These are phyloP conservation scores for Penicillium corylophilum DNA, from an alignment of 2,329 filamentous ascomycete genomes.

Conservation along the genomic window DNA sequence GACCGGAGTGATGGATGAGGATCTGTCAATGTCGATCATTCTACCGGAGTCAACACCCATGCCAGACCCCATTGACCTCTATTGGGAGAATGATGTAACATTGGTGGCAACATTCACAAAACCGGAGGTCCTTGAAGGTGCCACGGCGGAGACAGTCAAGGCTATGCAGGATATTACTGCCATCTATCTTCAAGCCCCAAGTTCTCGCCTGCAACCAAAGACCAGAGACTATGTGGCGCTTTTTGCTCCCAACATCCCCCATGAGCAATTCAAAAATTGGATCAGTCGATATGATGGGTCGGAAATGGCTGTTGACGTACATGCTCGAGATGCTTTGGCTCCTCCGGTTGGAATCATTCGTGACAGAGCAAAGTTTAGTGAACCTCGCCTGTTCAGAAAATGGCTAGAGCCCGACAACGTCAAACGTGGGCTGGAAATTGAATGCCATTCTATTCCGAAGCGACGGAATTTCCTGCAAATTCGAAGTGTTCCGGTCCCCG, in stretches of 20 bases:
- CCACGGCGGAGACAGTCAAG: constrained; percentile 22
- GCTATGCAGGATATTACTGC: constrained; percentile 34
- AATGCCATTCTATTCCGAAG: constrained; percentile 27
- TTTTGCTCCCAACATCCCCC: constrained; percentile 25
- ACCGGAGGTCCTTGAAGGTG: constrained; percentile 2
- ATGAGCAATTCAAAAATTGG: constrained; percentile 22
- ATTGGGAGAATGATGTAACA: constrained; percentile 28
- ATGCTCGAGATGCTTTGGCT: constrained; percentile 6
- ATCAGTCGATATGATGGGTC: constrained; percentile 18
- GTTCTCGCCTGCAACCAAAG: constrained; percentile 2
- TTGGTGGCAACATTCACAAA: constrained; percentile 20
- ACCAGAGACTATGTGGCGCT: constrained; percentile 28
- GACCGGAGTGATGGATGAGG: constrained; percentile 6
- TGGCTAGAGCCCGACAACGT: constrained; percentile 20
- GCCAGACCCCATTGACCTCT: constrained; percentile 27
- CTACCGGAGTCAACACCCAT: constrained; percentile 17
- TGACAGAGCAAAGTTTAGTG: constrained; percentile 23
- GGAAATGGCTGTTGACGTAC: constrained; percentile 23
- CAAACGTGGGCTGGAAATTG: constrained; percentile 19
- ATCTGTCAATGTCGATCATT: constrained; percentile 22
- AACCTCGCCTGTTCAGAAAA: constrained; percentile 25
- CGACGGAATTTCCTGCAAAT: constrained; percentile 30
- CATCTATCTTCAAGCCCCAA: constrained; percentile 27
- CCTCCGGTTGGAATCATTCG: constrained; percentile 27
- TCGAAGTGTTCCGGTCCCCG: neutral